Evolutionary conservation across 129 eudicot species (phyloP), one percentile per base, ranked within the genome.

Genomic region (Sambucus nigra): DNA sequence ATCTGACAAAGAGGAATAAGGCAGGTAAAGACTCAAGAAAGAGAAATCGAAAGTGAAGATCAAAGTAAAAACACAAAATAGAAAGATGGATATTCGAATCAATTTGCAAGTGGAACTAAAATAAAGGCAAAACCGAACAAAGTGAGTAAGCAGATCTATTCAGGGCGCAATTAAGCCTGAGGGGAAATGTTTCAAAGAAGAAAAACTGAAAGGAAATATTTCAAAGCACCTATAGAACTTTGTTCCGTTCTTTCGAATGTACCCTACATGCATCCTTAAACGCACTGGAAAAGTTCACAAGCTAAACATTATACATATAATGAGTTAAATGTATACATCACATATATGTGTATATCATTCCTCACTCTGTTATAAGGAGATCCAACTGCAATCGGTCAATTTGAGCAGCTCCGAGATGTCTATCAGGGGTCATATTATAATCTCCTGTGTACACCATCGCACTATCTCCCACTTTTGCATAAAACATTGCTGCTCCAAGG

Each of bases 401-500:
- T 71, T 81, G 88, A 59, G 97, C 95, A 11, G 97, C 95, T 45
- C 97, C 97, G 55, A 89, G 94, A 81, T 78, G 95, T 38, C 93
- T 78, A 71, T 89, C 97, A 63, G 97, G 85, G 47, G 95, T 78
- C 97, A 89, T 89, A 64, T 88, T 88, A 59, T 88, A 88, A 55
- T 84, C 97, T 48, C 95, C 97, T 32, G 97, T 81, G 53, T 89
- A 89, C 51, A 89, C 92, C 39, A 88, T 72, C 32, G 87, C 74
- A 73, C 84, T 57, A 53, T 83, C 97, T 33, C 94, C 95, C 59
- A 89, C 86, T 67, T 72, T 78, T 17, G 86, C 97, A 73, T 89
- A 89, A 68, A 89, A 73, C 97, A 89, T 89, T 70, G 93, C 97
- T 70, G 97, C 97, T 72, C 95, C 97, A 72, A 89, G 78, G 12